Evolutionary conservation across 139 green algal species (phyloP).

Genomic region (Volvox reticuliferus): DNA sequence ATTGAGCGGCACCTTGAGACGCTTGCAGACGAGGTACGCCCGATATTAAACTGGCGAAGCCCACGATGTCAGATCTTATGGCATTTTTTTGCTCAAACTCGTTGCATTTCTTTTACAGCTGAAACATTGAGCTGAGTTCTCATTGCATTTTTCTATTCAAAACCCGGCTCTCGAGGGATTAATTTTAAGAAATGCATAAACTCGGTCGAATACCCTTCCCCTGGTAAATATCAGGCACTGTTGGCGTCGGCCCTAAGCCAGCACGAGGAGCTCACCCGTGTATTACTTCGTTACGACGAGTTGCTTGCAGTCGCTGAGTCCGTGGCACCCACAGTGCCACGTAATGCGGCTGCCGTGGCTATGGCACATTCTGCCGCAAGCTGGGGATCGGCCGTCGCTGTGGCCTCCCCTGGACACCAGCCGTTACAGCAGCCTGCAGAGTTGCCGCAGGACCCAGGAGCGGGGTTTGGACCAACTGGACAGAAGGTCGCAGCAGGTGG

Average conservation of each 20-base stretch:
- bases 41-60: too few relatives aligned
- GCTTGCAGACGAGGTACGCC: conserved; percentile 27
- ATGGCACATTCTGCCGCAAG: neutral
- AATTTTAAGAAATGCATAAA: too few relatives aligned
- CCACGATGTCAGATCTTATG: too few relatives aligned
- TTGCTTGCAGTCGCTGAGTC: conserved; percentile 35
- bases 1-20: conserved; percentile 8
- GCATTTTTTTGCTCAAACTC: too few relatives aligned
- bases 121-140: too few relatives aligned
- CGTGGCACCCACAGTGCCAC: neutral
- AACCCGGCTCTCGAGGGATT: too few relatives aligned
- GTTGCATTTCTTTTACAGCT: too few relatives aligned
- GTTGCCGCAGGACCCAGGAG: neutral
- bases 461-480: neutral
- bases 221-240: conserved; percentile 14
- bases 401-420: neutral
- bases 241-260: conserved; percentile 10
- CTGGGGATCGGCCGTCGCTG: neutral
- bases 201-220: too few relatives aligned
- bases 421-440: neutral
- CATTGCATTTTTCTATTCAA: too few relatives aligned
- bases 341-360: conserved; percentile 8
- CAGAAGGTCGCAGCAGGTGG: conserved; percentile 38
- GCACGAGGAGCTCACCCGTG: conserved; percentile 39
- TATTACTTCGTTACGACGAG: conserved; percentile 40